Evolutionary conservation across 1,284 basidiomycete species (phyloP).

Genomic region (Cutaneotrichosporon cyanovorans): DNA sequence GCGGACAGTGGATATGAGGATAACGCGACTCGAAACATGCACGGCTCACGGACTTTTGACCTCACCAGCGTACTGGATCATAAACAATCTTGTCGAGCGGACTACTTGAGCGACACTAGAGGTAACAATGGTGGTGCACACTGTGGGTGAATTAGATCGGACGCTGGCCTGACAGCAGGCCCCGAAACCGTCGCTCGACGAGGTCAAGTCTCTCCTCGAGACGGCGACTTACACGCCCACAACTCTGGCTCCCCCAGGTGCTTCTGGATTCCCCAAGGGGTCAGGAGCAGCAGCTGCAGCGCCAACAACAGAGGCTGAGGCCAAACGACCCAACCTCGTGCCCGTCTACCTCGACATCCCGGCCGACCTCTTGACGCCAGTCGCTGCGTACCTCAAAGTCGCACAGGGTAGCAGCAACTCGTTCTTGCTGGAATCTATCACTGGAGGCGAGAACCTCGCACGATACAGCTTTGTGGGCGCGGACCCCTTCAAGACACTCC

Average conservation of each 20-base stretch:
- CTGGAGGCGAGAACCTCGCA: constrained; percentile 82
- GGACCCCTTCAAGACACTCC: constrained; percentile 90
- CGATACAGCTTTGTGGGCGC: constrained; percentile 95
- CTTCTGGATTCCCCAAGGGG: constrained; percentile 25
- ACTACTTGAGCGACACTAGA: too few species aligned
- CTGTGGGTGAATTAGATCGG: too few species aligned
- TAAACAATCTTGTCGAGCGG: too few species aligned
- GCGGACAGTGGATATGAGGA: too few species aligned
- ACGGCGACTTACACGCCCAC: constrained; percentile 28
- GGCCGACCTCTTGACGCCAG: constrained; percentile 93
- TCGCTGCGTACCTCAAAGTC: constrained; percentile 90
- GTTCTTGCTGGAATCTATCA: constrained; percentile 86
- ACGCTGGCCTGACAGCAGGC: constrained; percentile 5
- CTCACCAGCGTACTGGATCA: too few species aligned
- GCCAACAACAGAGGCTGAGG: constrained; percentile 7
- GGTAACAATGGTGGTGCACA: too few species aligned
- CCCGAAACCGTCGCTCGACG: constrained; percentile 25
- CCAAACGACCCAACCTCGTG: constrained; percentile 45
- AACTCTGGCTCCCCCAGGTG: constrained; percentile 26
- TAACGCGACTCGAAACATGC: too few species aligned
- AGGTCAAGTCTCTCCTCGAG: constrained; percentile 30
- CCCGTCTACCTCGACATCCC: constrained; percentile 89
- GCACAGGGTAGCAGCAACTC: constrained; percentile 86
- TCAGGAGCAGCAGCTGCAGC: constrained; percentile 15
- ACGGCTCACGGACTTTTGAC: too few species aligned